phyloP scores from a whole-genome alignment of 2,329 filamentous ascomycete species.

The Herpotrichia juniperi region DNA sequence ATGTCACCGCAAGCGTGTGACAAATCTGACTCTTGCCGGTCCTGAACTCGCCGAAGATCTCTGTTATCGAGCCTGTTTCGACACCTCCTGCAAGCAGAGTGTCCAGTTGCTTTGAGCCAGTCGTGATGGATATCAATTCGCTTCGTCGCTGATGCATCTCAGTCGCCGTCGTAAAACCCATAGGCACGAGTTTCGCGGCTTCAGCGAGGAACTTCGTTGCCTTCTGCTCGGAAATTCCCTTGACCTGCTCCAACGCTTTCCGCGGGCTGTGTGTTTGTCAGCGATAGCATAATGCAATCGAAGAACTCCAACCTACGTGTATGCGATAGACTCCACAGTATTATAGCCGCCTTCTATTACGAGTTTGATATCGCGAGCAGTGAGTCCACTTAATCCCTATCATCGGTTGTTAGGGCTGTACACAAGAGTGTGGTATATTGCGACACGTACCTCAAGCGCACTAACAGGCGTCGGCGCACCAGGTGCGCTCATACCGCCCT shows the following conservation, averaged over 20 bases:
- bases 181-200: slow-evolving; percentile 93
- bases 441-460: slow-evolving; percentile 75
- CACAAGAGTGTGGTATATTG: no score
- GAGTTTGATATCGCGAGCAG: slow-evolving; percentile 93
- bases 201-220: slow-evolving; percentile 89
- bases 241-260: slow-evolving; percentile 88
- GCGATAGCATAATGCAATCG: slow-evolving; percentile 7
- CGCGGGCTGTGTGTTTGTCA: slow-evolving; percentile 58
- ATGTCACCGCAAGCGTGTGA: slow-evolving; percentile 97
- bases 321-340: slow-evolving; percentile 94
- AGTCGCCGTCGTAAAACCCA: slow-evolving; percentile 98
- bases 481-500: slow-evolving; percentile 76
- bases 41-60: slow-evolving; percentile 96
- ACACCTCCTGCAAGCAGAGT: slow-evolving; percentile 92
- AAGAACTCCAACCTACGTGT: slow-evolving; percentile 66
- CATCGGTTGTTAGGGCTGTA: no score
- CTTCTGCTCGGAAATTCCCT: slow-evolving; percentile 97
- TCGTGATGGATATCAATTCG: slow-evolving; percentile 97
- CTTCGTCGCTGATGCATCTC: slow-evolving; percentile 98
- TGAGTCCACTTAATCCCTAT: slow-evolving; percentile 85
- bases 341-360: slow-evolving; percentile 92
- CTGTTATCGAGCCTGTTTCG: slow-evolving; percentile 96
- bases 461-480: slow-evolving; percentile 91
- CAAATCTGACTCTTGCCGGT: slow-evolving; percentile 99
- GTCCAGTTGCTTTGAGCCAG: slow-evolving; percentile 95